Percentiles rank a stretch among this genome's conserved stretches.
Conservation (phyloP, 768 basidiomycete species). For the Sutorius australiensis region DNA sequence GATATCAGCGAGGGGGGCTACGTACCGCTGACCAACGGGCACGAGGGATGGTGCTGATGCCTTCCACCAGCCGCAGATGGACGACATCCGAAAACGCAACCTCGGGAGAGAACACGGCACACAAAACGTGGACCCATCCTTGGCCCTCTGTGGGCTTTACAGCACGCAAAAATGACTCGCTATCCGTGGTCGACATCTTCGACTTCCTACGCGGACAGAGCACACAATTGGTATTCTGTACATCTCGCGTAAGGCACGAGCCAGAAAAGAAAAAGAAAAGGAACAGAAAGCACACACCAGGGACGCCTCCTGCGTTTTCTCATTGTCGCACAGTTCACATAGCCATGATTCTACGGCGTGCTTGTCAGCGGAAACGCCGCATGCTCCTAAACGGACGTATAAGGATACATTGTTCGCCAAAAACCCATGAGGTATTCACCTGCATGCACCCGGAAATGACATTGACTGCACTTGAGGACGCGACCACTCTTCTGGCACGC, state of each 20-base stretch:
- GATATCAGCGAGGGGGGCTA: slow-evolving; percentile 8
- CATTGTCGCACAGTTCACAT: slow-evolving; percentile 86
- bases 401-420: background rate
- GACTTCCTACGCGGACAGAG: slow-evolving; percentile 62
- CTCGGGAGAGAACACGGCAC: slow-evolving; percentile 85
- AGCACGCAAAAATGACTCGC: slow-evolving; percentile 66
- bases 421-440: slow-evolving; percentile 38
- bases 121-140: slow-evolving; percentile 89
- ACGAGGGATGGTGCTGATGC: slow-evolving; percentile 67
- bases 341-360: slow-evolving; percentile 68
- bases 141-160: slow-evolving; percentile 91
- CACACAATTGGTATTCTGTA: slow-evolving; percentile 77
- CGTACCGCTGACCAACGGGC: slow-evolving; percentile 74
- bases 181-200: slow-evolving; percentile 40
- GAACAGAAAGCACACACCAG: slow-evolving; percentile 46
- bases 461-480: slow-evolving; percentile 79
- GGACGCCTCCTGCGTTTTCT: slow-evolving; percentile 77
- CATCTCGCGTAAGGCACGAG: background rate
- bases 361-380: slow-evolving; percentile 66
- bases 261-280: background rate
- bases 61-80: slow-evolving; percentile 78
- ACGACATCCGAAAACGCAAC: slow-evolving; percentile 75
- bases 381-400: slow-evolving; percentile 44
- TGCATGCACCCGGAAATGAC: slow-evolving; percentile 75
- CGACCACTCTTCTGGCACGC: slow-evolving; percentile 74